phyloP scores from a whole-genome alignment of 331 rosid species.

The Rhamnella rubrinervis region DNA sequence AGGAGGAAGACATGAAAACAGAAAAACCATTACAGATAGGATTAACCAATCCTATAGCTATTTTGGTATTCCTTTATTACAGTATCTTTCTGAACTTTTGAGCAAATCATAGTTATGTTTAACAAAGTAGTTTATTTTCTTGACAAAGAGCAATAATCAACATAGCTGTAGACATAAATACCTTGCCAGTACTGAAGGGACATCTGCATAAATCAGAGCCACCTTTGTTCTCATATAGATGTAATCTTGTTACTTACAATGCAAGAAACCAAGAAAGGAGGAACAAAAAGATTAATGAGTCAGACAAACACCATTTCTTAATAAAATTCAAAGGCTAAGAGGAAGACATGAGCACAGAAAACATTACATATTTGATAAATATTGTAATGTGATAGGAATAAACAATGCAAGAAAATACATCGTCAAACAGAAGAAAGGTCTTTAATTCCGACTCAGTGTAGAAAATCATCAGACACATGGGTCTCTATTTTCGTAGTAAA shows the following conservation, averaged over 20 bases:
- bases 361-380: no score
- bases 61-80: no score
- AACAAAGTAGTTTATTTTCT: not conserved
- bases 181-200: no score
- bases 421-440: not conserved
- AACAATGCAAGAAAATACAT: no score
- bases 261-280: not conserved
- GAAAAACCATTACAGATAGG: no score
- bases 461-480: not conserved
- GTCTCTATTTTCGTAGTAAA: not conserved
- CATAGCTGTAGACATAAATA: not conserved
- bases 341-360: not conserved
- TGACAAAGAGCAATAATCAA: not conserved
- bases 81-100: no score
- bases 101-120: not conserved
- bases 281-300: not conserved
- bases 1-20: not conserved
- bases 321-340: not conserved
- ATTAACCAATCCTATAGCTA: no score
- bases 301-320: constrained; percentile 1
- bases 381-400: no score
- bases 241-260: constrained; percentile 6
- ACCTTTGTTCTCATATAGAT: not conserved
- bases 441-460: not conserved
- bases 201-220: not conserved